Conservation (phyloP, 106 monocot genomes). For the Triglochin maritima region DNA sequence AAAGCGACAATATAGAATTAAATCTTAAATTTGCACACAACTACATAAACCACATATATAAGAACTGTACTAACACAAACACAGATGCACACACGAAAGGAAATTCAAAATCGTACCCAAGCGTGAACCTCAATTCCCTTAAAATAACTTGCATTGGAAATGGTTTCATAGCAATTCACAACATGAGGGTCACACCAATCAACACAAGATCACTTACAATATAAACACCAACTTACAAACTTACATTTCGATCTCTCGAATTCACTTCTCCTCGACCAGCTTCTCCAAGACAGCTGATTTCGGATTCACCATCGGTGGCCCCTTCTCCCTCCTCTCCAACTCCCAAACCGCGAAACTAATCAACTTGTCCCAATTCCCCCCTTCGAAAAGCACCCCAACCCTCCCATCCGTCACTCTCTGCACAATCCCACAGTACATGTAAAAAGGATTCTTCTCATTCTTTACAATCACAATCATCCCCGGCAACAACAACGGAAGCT, state of each 20-base stretch:
- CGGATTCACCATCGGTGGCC: slow-evolving; percentile 85
- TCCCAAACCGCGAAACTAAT: slow-evolving; percentile 62
- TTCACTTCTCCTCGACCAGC: slow-evolving; percentile 15
- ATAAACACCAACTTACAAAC: neutral
- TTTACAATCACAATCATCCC: slow-evolving; percentile 94
- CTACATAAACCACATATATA: too few relatives aligned
- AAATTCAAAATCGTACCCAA: too few relatives aligned
- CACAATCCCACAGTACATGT: slow-evolving; percentile 83
- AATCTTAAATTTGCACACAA: too few relatives aligned
- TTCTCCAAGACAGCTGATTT: slow-evolving; percentile 66
- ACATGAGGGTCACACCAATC: too few relatives aligned
- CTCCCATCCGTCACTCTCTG: slow-evolving; percentile 92
- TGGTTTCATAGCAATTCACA: too few relatives aligned
- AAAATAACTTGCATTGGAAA: too few relatives aligned
- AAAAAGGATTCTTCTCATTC: slow-evolving; percentile 52
- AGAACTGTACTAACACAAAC: too few relatives aligned
- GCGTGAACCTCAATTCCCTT: too few relatives aligned
- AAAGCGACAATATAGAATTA: too few relatives aligned
- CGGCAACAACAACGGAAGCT: slow-evolving; percentile 79
- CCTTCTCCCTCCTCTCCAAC: slow-evolving; percentile 87
- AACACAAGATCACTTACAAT: neutral
- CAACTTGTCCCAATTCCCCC: slow-evolving; percentile 85
- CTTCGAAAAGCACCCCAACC: slow-evolving; percentile 81
- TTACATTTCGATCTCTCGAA: neutral
- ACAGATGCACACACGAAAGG: too few relatives aligned